Base-by-base conservation (phyloP, 2,329 filamentous ascomycete genomes). In the Tolypocladium ophioglossoides region DNA sequence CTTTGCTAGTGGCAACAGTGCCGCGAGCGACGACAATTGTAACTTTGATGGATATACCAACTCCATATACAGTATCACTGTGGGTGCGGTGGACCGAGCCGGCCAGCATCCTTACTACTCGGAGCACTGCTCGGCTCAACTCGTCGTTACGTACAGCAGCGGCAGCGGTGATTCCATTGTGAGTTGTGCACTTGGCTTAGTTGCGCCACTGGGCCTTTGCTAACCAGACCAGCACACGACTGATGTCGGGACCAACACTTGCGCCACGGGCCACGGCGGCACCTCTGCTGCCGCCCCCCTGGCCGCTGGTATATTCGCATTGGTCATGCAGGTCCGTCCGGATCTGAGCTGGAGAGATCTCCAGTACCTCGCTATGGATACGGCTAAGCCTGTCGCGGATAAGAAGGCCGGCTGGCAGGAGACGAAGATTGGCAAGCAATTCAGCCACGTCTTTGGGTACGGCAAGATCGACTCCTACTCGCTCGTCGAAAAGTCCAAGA, bases 41-140 rank as follows among this genome's bases (percentile, higher is more conserved):
- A 99, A 99, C 69, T 99, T 99, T 68, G 94, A 99, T 67, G 94
- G 94, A 40, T 99, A 99, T 72, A 99, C 94, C 56, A 99, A 99
- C 75, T 96, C 91, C 67, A 99, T 99, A 63, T 99, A 97, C 78
- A 96, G 91, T 68, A 94, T 99, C 63, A 96, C 91, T 0, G 91
- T 99, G 20, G 94, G 94, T 39, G 92, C 92, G 37, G 86, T 99
- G 58, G 91, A 96, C 68, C 80, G 89, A 56, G 84, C 87, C 61
- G 91, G 92, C 40, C 72, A 81, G n/a, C 92, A 97, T 66, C 91
- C 94, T 0, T 94, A 92, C 69, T 99, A 99, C 70, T 96, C 92
- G 0, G 94, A 99, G 70, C 86, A 89, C 58, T 99, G 94, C 74
- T 96, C 92, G 3, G 94, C 94, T 24, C 89, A 96, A 68, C 77